phyloP scores from a whole-genome alignment of 768 basidiomycete genomes.

The Infundibulicybe gibba region DNA sequence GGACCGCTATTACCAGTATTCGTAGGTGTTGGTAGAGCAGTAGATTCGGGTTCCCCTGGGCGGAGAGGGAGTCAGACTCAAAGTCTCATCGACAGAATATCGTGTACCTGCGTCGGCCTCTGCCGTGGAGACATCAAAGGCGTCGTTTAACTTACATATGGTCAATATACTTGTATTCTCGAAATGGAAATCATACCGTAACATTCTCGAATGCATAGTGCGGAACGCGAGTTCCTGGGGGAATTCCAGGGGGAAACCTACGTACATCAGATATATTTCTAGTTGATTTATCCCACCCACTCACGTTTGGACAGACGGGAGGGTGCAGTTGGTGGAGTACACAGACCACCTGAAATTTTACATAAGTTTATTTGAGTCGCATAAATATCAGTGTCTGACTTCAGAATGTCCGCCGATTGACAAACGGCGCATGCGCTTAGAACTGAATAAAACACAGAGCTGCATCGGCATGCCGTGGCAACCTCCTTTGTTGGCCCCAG shows the following conservation, averaged over 20 bases:
- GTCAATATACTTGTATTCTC: neutral
- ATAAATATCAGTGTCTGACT: conserved; percentile 17
- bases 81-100: too few relatives aligned
- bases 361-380: conserved; percentile 3
- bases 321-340: conserved; percentile 44
- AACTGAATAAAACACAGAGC: conserved; percentile 48
- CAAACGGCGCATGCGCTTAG: conserved; percentile 49
- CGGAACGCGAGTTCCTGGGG: conserved; percentile 38
- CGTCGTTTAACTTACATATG: conserved; percentile 13
- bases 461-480: conserved; percentile 46
- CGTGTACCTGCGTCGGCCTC: conserved; percentile 19
- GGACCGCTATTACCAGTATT: conserved; percentile 16
- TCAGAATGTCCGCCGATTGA: conserved; percentile 31
- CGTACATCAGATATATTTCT: neutral
- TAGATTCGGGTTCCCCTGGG: too few relatives aligned
- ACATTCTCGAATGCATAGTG: conserved; percentile 47
- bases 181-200: conserved; percentile 19
- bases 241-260: conserved; percentile 36
- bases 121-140: conserved; percentile 29
- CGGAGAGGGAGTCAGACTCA: too few relatives aligned
- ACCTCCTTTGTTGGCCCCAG: conserved; percentile 27
- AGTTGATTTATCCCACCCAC: conserved; percentile 3
- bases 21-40: conserved; percentile 13
- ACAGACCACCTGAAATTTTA: conserved; percentile 36
- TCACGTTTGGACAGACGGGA: conserved; percentile 28